Conservation (phyloP, 306 rosid genomes). For the Purshia tridentata region DNA sequence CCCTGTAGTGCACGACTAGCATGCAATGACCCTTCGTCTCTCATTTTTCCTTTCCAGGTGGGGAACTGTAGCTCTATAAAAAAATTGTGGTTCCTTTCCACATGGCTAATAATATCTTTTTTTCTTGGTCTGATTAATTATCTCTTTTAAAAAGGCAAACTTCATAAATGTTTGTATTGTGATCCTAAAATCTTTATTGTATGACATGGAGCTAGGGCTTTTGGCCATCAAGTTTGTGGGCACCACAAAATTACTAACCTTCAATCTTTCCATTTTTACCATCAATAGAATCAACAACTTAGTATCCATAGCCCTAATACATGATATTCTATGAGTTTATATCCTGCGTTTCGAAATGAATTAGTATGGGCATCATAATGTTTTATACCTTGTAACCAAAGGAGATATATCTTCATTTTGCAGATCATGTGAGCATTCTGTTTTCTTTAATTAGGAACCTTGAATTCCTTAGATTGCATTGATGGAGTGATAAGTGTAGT, state of each 20-base stretch:
- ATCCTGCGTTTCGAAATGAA: neutral
- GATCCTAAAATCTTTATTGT: neutral
- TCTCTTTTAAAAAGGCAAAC: neutral
- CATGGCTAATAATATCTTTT: neutral
- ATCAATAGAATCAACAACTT: neutral
- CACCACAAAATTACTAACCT: neutral
- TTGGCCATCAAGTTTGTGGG: neutral
- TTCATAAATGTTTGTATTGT: neutral
- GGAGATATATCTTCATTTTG: neutral
- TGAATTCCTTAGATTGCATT: neutral
- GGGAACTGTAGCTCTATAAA: conserved; percentile 10
- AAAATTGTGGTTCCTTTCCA: conserved; percentile 7
- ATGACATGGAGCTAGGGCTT: too few species aligned
- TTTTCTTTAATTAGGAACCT: neutral
- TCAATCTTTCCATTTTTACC: neutral
- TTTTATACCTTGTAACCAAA: neutral
- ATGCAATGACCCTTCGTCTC: conserved; percentile 87
- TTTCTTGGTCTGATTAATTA: neutral
- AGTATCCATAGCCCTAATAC: neutral
- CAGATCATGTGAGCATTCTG: neutral
- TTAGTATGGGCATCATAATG: neutral
- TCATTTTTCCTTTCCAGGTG: conserved; percentile 98
- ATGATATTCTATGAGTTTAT: neutral
- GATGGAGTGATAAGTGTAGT: neutral
- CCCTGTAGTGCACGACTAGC: conserved; percentile 90